These are phyloP conservation scores for Jatropha multifida DNA, from an alignment of 441 rosid genomes.

Conservation along the genomic window DNA sequence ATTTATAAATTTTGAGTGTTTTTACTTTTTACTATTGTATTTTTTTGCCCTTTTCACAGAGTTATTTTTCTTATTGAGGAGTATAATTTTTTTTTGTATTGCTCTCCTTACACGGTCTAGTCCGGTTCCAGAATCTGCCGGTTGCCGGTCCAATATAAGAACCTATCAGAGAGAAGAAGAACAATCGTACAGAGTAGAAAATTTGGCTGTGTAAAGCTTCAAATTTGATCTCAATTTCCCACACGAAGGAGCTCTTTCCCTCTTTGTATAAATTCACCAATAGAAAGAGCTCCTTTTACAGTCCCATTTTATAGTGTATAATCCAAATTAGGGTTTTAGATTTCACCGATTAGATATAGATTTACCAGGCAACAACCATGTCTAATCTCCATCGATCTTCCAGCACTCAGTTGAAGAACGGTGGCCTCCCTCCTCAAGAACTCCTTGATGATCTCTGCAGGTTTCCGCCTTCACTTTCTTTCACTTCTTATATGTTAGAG, in stretches of 20 bases:
- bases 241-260: background rate
- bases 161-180: background rate
- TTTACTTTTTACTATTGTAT: no score
- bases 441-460: slow-evolving; percentile 99
- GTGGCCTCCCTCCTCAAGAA: slow-evolving; percentile 86
- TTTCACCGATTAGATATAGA: background rate
- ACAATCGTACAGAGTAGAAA: background rate
- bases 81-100: no score
- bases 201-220: background rate
- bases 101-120: no score
- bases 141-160: background rate
- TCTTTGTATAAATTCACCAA: background rate
- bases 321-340: background rate
- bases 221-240: background rate
- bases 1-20: no score
- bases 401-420: slow-evolving; percentile 67
- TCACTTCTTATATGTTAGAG: background rate
- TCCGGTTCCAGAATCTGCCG: no score
- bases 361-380: slow-evolving; percentile 36
- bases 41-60: no score
- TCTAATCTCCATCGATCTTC: slow-evolving; percentile 69
- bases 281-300: slow-evolving; percentile 18
- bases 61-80: no score
- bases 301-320: background rate
- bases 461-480: slow-evolving; percentile 24